These are phyloP conservation scores for Yamagishiella unicocca DNA, from an alignment of 139 green algal species.

Conservation along the genomic window DNA sequence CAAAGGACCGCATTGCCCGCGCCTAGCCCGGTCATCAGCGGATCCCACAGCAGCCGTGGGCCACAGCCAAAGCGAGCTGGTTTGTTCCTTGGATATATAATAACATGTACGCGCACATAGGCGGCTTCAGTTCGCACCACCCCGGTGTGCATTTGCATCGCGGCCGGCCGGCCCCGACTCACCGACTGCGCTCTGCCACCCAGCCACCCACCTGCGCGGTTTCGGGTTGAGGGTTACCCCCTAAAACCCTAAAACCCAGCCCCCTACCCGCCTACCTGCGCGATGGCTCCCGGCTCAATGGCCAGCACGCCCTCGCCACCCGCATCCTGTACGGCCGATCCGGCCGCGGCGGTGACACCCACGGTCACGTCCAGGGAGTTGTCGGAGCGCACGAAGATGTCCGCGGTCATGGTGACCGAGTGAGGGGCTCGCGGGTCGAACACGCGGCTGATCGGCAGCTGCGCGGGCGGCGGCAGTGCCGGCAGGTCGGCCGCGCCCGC, in stretches of 20 bases:
- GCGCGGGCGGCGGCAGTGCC: neutral
- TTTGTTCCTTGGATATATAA: too few relatives aligned
- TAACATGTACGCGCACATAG: too few relatives aligned
- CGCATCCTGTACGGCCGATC: neutral
- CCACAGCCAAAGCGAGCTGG: too few relatives aligned
- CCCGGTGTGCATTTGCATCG: too few relatives aligned
- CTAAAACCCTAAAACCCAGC: neutral
- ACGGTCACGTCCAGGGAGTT: constrained; percentile 30
- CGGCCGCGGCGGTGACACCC: neutral
- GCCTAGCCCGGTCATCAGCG: too few relatives aligned
- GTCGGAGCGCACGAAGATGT: neutral
- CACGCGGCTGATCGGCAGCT: constrained; percentile 23
- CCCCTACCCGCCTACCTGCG: neutral
- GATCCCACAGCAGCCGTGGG: too few relatives aligned
- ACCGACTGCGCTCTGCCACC: too few relatives aligned
- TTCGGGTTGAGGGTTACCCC: too few relatives aligned
- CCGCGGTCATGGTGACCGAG: neutral
- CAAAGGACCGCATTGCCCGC: too few relatives aligned
- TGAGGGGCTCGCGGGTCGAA: constrained; percentile 51
- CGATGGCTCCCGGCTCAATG: constrained; percentile 2
- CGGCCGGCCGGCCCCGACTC: too few relatives aligned
- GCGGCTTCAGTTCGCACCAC: too few relatives aligned
- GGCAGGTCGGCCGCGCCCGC: neutral
- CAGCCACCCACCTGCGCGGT: too few relatives aligned
- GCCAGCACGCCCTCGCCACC: neutral